Conservation (phyloP, 768 basidiomycete species). For the Leucosporidium yakuticum region DNA sequence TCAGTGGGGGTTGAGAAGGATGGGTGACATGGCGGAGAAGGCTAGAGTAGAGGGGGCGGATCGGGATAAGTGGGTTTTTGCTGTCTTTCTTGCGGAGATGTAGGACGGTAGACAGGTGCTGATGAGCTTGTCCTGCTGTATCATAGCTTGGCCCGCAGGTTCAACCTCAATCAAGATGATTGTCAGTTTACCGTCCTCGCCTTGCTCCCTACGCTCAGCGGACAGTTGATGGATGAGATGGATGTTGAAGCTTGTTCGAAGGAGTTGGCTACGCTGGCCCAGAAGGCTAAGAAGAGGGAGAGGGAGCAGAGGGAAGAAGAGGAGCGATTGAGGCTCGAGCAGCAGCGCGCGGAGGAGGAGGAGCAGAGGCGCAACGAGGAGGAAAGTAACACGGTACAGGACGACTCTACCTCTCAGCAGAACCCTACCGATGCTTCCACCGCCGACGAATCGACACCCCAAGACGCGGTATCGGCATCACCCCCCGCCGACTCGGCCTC, state of each 20-base stretch:
- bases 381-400: not conserved
- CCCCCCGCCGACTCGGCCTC: too few relatives aligned
- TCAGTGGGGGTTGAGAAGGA: slow-evolving; percentile 56
- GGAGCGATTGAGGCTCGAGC: slow-evolving; percentile 5
- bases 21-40: slow-evolving; percentile 62
- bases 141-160: slow-evolving; percentile 66
- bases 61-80: slow-evolving; percentile 58
- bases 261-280: slow-evolving; percentile 46
- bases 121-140: slow-evolving; percentile 38
- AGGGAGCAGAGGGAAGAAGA: slow-evolving; percentile 1
- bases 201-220: slow-evolving; percentile 57
- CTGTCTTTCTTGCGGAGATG: not conserved
- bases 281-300: slow-evolving; percentile 8
- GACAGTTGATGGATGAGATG: slow-evolving; percentile 63
- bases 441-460: too few relatives aligned
- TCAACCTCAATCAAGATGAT: slow-evolving; percentile 70
- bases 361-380: slow-evolving; percentile 3
- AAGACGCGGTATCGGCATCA: too few relatives aligned
- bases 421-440: too few relatives aligned
- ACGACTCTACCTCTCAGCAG: too few relatives aligned
- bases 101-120: not conserved
- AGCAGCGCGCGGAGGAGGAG: slow-evolving; percentile 8
- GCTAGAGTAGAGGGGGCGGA: slow-evolving; percentile 59
- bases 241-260: slow-evolving; percentile 67
- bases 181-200: slow-evolving; percentile 68